Evolutionary conservation across 441 rosid genomes (phyloP).

Genomic region (Corymbia citriodora): DNA sequence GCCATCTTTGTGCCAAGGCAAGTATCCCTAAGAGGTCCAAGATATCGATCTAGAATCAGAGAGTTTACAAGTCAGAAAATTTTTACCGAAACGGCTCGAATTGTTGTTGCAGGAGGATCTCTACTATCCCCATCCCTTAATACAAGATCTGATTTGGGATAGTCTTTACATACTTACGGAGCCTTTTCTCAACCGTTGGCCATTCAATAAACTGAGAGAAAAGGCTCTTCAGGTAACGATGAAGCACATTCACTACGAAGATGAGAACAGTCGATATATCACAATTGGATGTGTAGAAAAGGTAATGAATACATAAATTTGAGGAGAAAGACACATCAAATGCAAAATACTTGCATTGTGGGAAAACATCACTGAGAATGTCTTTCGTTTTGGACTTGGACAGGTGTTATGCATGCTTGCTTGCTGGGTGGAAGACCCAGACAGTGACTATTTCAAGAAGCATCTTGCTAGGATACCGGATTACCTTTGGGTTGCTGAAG

Average conservation of each 20-base stretch:
- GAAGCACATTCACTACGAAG: conserved; percentile 15
- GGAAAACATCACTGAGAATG: not conserved
- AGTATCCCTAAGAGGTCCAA: not conserved
- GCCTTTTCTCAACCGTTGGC: conserved; percentile 16
- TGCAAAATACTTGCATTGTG: not conserved
- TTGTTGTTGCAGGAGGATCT: conserved; percentile 8
- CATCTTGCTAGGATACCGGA: conserved; percentile 13
- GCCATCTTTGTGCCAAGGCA: conserved; percentile 13
- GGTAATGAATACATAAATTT: not conserved
- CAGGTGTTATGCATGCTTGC: conserved; percentile 8
- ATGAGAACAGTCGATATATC: conserved; percentile 16
- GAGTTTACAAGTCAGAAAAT: not conserved
- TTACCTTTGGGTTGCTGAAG: conserved; percentile 13
- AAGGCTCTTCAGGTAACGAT: conserved; percentile 17
- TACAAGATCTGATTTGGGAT: conserved; percentile 16
- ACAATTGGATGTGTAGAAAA: conserved; percentile 9
- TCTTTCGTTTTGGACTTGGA: not conserved
- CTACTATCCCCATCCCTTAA: conserved; percentile 11
- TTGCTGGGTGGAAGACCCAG: conserved; percentile 15
- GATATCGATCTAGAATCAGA: not conserved
- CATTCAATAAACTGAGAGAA: conserved; percentile 5
- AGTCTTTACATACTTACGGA: conserved; percentile 3
- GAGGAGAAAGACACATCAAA: not conserved
- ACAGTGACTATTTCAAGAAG: conserved; percentile 10
- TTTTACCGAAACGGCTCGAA: not conserved